Percentiles rank a stretch among this genome's conserved stretches.
phyloP scores from a whole-genome alignment of 139 green algal species.

The Haematococcus lacustris region DNA sequence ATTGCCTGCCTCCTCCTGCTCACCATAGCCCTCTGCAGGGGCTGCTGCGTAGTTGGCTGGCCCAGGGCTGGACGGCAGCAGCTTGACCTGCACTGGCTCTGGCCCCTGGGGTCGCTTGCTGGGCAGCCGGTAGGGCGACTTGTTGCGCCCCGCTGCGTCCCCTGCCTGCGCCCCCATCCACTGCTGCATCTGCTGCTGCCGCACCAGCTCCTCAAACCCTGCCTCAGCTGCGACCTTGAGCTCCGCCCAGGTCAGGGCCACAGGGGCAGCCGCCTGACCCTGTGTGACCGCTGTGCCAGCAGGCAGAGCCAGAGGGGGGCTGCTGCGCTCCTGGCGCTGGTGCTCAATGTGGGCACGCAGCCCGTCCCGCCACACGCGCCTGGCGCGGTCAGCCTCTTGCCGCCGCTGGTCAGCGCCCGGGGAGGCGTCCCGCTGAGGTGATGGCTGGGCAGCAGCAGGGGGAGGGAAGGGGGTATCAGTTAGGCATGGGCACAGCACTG shows the following conservation, averaged over 20 bases:
- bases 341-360: conserved; percentile 38
- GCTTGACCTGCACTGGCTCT: conserved; percentile 26
- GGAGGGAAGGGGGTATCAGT: not conserved
- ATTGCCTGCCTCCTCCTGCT: too few relatives aligned
- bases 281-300: too few relatives aligned
- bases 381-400: conserved; percentile 15
- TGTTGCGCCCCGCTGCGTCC: not conserved
- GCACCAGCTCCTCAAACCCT: conserved; percentile 52
- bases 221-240: conserved; percentile 46
- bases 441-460: not conserved
- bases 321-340: too few relatives aligned
- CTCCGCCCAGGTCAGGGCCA: conserved; percentile 44
- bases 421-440: not conserved
- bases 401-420: conserved; percentile 7
- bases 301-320: too few relatives aligned
- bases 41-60: too few relatives aligned
- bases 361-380: conserved; percentile 34
- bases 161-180: not conserved
- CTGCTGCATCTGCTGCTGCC: conserved; percentile 27
- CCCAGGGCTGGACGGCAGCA: conserved; percentile 20
- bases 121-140: not conserved
- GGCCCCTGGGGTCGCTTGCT: not conserved
- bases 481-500: not conserved
- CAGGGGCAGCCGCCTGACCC: too few relatives aligned
- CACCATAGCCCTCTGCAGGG: too few relatives aligned